Conservation (phyloP, 106 monocot species). For the Dioscorea dumetorum region DNA sequence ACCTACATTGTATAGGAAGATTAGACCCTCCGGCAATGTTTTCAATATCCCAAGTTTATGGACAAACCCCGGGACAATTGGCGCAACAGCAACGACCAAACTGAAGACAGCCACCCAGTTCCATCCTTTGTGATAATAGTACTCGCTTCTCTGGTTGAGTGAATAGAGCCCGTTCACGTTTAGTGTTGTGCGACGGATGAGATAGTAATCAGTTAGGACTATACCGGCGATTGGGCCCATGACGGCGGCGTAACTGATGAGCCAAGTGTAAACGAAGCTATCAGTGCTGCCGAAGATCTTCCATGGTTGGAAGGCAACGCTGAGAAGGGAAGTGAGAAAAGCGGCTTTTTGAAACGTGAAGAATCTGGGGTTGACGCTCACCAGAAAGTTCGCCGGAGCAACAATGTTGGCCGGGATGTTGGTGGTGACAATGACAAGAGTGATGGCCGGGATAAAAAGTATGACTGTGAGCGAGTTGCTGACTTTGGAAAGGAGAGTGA, state of each 20-base stretch:
- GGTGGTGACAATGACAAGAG: constrained; percentile 83
- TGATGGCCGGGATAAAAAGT: constrained; percentile 67
- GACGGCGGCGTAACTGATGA: constrained; percentile 79
- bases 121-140: constrained; percentile 54
- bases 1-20: constrained; percentile 53
- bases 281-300: constrained; percentile 67
- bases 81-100: constrained; percentile 49
- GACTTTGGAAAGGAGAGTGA: constrained; percentile 60
- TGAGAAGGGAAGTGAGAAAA: constrained; percentile 56
- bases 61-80: constrained; percentile 74
- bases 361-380: constrained; percentile 38
- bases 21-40: constrained; percentile 19
- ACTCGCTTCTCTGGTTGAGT: constrained; percentile 15
- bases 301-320: constrained; percentile 80
- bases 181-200: constrained; percentile 44
- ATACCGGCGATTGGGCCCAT: constrained; percentile 77
- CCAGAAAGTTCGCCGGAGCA: constrained; percentile 82
- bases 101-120: constrained; percentile 53
- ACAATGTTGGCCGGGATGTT: constrained; percentile 94
- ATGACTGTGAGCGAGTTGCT: constrained; percentile 41
- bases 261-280: constrained; percentile 91
- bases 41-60: constrained; percentile 46
- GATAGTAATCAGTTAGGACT: constrained; percentile 70
- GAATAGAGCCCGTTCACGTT: constrained; percentile 56
- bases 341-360: constrained; percentile 78